A percentile compares a stretch with the other conserved stretches of the same genome.
Conservation (phyloP, 768 basidiomycete species). For the Paxillus involutus region DNA sequence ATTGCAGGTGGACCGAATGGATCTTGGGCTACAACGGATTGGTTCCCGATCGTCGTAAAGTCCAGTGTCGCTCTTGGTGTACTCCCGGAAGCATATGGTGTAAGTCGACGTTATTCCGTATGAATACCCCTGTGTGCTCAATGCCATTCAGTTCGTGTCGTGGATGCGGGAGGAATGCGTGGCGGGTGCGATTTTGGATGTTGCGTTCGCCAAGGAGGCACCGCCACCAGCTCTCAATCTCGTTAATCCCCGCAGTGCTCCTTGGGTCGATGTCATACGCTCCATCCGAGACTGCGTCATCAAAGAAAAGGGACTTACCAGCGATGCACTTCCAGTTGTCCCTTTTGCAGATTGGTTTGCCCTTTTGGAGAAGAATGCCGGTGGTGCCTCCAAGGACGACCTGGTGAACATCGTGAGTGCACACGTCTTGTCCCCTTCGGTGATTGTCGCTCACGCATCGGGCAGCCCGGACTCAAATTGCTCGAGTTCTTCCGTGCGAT, state of each 20-base stretch:
- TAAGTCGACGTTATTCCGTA: slow-evolving; percentile 17
- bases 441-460: too few relatives aligned
- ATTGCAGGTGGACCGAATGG: slow-evolving; percentile 41
- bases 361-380: slow-evolving; percentile 20
- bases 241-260: slow-evolving; percentile 36
- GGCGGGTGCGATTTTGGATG: slow-evolving; percentile 32
- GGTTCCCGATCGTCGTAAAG: slow-evolving; percentile 45
- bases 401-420: slow-evolving; percentile 32
- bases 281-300: slow-evolving; percentile 20
- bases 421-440: background rate
- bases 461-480: slow-evolving; percentile 31
- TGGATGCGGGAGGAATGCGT: slow-evolving; percentile 46
- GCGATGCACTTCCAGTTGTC: slow-evolving; percentile 29
- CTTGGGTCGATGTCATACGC: slow-evolving; percentile 32
- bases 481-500: too few relatives aligned
- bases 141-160: slow-evolving; percentile 30
- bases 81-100: slow-evolving; percentile 32
- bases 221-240: slow-evolving; percentile 33
- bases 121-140: background rate
- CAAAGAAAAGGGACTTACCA: slow-evolving; percentile 2
- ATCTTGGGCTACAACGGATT: slow-evolving; percentile 45
- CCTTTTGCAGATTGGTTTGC: slow-evolving; percentile 37
- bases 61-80: slow-evolving; percentile 29
- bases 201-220: slow-evolving; percentile 17
- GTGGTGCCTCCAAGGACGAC: slow-evolving; percentile 24